Evolutionary conservation across 805 yeast species (phyloP), one percentile per base, ranked within the genome.

Genomic region (Diddensiella santjacobensis): DNA sequence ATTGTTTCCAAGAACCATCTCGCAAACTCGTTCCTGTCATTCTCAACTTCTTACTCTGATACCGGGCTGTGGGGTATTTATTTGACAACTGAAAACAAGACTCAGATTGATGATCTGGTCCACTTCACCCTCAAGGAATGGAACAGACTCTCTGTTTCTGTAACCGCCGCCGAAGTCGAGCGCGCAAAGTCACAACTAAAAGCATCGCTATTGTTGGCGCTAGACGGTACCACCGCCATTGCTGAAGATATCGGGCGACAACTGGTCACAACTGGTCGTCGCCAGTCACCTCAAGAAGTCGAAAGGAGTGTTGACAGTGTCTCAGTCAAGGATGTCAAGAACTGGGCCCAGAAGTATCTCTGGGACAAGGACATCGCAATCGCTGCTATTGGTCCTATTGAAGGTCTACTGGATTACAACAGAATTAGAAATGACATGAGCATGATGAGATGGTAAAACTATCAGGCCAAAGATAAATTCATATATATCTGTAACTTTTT

Each of bases 241-340:
- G 97, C 97, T 26, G 99, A 93, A 70, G 98, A 93, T 68, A 88
- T 93, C 58, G 99, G 99, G 22, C 83, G 99, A 68, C 99, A 93
- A 67, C 74, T 93, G 48, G 96, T 93, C 39, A 91, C 96, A 45
- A 90, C 98, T 2, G 99, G 99, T 24, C 76, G 71, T 58, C 72
- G 88, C 58, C 71, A 83, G 55, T 69, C 84, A 4, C 89, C 93
- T 3, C 85, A 81, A 62, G 87, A 83, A 55, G 83, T 83, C 10
- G 84, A 84, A 61, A 73, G 76, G 49, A 78, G 84, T 51, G 93
- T 93, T 11, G 89, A 88, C 58, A 72, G 77, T 40, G 86, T 93
- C 53, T 78, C 87, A 6, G 83, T 79, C 60, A 76, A 80, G 33
- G 97, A 89, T 65, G 87, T 93, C 39, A 77, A 84, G 30, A 73